These are phyloP conservation scores for Lachancea cidri DNA, from an alignment of 805 yeast genomes.

Conservation along the genomic window DNA sequence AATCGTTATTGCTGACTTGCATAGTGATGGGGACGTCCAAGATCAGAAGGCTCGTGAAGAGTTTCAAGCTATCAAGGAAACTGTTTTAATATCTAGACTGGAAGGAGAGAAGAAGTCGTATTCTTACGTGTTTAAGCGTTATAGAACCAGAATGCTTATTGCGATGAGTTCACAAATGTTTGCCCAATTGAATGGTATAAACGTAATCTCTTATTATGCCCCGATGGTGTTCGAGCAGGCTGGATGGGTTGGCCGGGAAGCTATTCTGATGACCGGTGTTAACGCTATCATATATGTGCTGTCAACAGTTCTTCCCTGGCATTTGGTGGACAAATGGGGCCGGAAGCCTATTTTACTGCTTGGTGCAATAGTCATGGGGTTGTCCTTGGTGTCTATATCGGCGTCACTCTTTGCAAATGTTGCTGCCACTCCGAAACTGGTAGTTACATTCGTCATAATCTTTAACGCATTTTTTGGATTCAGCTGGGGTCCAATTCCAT, in stretches of 20 bases:
- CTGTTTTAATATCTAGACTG: constrained; percentile 64
- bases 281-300: constrained; percentile 54
- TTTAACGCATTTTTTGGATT: constrained; percentile 83
- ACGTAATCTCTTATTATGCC: constrained; percentile 88
- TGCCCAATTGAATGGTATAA: constrained; percentile 92
- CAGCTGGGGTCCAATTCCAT: constrained; percentile 93
- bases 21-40: constrained; percentile 71
- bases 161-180: constrained; percentile 90
- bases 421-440: constrained; percentile 56
- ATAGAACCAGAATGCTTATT: constrained; percentile 71
- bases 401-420: constrained; percentile 49
- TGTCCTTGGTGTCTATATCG: constrained; percentile 61
- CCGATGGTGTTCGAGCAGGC: constrained; percentile 93
- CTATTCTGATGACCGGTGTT: constrained; percentile 86
- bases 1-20: constrained; percentile 76
- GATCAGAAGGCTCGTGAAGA: constrained; percentile 65
- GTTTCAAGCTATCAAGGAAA: constrained; percentile 75
- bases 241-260: constrained; percentile 87
- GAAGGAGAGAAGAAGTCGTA: constrained; percentile 76
- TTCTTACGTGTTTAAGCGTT: constrained; percentile 67
- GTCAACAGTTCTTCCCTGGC: constrained; percentile 87
- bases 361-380: constrained; percentile 78
- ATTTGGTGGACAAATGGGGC: constrained; percentile 86
- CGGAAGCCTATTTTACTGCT: constrained; percentile 74
- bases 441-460: constrained; percentile 69